Conservation (phyloP, 192 early-diverging fungal species). For the Helicostylum pulchrum region DNA sequence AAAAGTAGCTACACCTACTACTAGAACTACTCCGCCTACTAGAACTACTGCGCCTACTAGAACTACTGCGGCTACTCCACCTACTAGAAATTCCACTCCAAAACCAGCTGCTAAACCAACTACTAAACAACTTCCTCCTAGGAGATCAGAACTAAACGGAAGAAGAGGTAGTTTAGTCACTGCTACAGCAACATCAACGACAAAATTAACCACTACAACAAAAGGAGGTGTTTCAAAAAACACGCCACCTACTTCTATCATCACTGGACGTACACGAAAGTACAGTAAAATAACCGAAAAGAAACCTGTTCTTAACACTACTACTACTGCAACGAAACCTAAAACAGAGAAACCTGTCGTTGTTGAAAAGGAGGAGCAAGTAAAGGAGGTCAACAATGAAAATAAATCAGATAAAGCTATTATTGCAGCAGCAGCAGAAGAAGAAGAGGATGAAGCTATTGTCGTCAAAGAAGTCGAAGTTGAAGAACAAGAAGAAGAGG, state of each 20-base stretch:
- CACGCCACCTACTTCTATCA: constrained; percentile 14
- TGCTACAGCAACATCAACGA: not conserved
- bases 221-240: constrained; percentile 13
- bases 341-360: not conserved
- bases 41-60: not conserved
- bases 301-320: not conserved
- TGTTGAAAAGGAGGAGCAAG: not conserved
- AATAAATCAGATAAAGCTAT: not conserved
- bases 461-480: not conserved
- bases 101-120: not conserved
- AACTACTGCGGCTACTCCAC: not conserved
- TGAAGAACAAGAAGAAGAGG: not conserved
- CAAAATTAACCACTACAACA: constrained; percentile 8
- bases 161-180: not conserved
- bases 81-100: not conserved
- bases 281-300: constrained; percentile 12
- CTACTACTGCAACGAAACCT: not conserved
- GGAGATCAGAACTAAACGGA: not conserved
- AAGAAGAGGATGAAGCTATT: not conserved
- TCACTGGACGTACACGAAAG: constrained; percentile 18
- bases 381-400: not conserved
- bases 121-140: not conserved
- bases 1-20: not conserved
- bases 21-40: not conserved
- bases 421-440: not conserved